A percentile compares a stretch with the other conserved stretches of the same genome.
These are phyloP conservation scores for Termitomyces sp. DNA, from an alignment of 768 basidiomycete genomes.

Conservation along the genomic window DNA sequence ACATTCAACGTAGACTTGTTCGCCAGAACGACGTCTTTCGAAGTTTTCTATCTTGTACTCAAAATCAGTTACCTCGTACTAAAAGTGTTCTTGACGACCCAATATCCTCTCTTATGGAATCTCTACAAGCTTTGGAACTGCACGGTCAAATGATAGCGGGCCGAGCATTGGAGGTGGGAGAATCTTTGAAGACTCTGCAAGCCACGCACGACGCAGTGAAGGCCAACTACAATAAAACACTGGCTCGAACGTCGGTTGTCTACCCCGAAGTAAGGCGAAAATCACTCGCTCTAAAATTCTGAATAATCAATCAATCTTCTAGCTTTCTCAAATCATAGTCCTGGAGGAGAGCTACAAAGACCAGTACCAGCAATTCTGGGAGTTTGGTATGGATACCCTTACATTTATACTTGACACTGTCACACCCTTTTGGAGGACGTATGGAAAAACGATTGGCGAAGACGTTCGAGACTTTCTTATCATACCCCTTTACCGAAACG, in stretches of 20 bases:
- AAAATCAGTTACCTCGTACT: conserved; percentile 16
- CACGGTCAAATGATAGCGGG: conserved; percentile 38
- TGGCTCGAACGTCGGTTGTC: conserved; percentile 65
- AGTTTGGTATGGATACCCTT: conserved; percentile 71
- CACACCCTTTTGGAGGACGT: conserved; percentile 76
- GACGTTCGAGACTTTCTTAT: conserved; percentile 79
- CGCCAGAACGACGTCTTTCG: conserved; percentile 54
- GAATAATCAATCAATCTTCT: background rate
- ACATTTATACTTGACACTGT: conserved; percentile 73
- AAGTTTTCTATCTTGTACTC: conserved; percentile 34
- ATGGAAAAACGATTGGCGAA: conserved; percentile 77
- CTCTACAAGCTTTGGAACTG: conserved; percentile 44
- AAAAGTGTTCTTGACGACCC: conserved; percentile 49
- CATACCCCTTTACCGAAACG: conserved; percentile 77
- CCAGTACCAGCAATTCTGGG: conserved; percentile 79
- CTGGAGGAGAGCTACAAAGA: conserved; percentile 77
- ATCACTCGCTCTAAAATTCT: background rate
- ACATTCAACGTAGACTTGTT: conserved; percentile 58
- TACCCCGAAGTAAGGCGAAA: conserved; percentile 62
- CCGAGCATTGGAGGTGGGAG: conserved; percentile 44
- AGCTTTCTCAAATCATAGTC: conserved; percentile 68
- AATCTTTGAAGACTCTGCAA: conserved; percentile 48
- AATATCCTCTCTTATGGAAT: conserved; percentile 42
- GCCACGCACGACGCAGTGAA: conserved; percentile 52
- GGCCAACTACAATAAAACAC: conserved; percentile 55